A percentile compares a stretch with the other conserved stretches of the same genome.
phyloP scores from a whole-genome alignment of 768 basidiomycete species.

The Pulveroboletus frians region DNA sequence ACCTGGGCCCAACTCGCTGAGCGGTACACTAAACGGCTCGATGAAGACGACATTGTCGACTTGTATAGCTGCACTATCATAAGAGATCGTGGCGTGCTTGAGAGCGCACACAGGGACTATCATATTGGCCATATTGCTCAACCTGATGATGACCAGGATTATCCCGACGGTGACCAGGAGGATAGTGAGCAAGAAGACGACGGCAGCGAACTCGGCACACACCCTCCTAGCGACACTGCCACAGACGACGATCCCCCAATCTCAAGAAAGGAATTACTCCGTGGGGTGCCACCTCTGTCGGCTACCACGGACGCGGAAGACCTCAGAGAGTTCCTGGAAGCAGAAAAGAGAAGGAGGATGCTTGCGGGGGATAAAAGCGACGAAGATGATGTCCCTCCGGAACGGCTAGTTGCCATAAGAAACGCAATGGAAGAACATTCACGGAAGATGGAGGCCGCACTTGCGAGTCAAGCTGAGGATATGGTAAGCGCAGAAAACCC shows the following conservation, averaged over 20 bases:
- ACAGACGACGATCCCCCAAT: constrained; percentile 26
- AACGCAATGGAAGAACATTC: constrained; percentile 14
- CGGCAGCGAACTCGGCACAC: constrained; percentile 54
- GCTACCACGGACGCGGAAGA: constrained; percentile 54
- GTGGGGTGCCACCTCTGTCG: constrained; percentile 41
- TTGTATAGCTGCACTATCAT: constrained; percentile 55
- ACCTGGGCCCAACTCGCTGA: constrained; percentile 67
- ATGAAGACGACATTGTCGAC: constrained; percentile 79
- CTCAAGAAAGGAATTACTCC: constrained; percentile 30
- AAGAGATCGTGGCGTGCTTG: constrained; percentile 66
- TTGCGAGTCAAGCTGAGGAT: constrained; percentile 5
- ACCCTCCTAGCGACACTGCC: constrained; percentile 32
- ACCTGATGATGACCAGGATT: constrained; percentile 34
- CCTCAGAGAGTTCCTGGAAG: constrained; percentile 60
- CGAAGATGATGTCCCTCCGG: constrained; percentile 22
- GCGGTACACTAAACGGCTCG: constrained; percentile 58
- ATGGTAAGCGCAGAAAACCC: not conserved
- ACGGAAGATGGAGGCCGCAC: constrained; percentile 7
- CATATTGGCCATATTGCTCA: constrained; percentile 51
- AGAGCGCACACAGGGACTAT: constrained; percentile 36
- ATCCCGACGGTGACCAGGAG: constrained; percentile 37
- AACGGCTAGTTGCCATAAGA: constrained; percentile 11
- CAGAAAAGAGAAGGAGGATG: constrained; percentile 50
- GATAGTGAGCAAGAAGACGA: constrained; percentile 48
- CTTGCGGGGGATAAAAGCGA: constrained; percentile 28